phyloP scores from a whole-genome alignment of 768 basidiomycete species.

The Lactarius sp. region DNA sequence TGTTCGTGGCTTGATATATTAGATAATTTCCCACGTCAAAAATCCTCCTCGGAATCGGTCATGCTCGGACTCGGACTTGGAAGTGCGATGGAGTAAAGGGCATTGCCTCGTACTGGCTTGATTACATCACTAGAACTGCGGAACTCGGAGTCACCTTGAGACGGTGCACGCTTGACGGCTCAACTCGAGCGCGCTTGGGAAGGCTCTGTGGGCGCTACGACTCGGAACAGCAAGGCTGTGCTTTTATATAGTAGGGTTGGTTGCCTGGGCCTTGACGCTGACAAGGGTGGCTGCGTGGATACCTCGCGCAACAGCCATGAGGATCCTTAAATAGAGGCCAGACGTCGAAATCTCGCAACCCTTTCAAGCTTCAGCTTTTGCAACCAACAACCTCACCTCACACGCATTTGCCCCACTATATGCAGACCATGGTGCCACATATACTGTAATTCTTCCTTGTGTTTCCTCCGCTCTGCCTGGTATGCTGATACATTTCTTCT shows the following conservation, averaged over 20 bases:
- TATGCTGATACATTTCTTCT: neutral
- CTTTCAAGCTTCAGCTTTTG: no score
- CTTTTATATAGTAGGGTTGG: neutral
- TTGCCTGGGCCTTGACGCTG: neutral
- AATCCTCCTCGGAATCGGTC: no score
- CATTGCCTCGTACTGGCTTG: neutral
- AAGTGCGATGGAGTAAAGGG: neutral
- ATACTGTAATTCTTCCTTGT: neutral
- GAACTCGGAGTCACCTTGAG: neutral
- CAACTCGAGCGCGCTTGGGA: neutral
- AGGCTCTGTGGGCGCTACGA: neutral
- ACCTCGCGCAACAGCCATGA: neutral
- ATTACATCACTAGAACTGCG: neutral
- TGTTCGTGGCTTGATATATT: no score
- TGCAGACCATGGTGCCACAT: neutral
- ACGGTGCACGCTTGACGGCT: neutral
- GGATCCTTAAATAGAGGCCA: neutral
- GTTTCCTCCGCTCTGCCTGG: neutral
- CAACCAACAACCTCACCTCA: neutral
- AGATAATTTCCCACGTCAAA: neutral
- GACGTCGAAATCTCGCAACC: neutral
- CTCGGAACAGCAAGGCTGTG: neutral
- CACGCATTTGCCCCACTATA: neutral
- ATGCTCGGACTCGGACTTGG: no score
- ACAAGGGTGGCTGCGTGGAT: neutral